These are phyloP conservation scores for Excoecaria agallocha DNA, from an alignment of 345 rosid species.

Conservation along the genomic window DNA sequence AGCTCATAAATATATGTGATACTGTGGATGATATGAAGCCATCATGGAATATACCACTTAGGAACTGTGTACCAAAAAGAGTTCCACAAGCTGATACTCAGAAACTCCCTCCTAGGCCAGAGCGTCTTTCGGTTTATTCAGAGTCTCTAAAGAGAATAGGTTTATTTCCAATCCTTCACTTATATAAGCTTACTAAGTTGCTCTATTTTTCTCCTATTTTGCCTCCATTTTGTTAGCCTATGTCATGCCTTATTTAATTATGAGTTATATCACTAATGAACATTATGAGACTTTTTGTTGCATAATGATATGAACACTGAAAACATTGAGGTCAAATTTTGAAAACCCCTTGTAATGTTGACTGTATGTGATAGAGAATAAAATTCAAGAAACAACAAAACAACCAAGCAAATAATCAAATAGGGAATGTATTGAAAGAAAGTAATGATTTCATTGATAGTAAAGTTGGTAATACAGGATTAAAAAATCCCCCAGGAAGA, in stretches of 20 bases:
- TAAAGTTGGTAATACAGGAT: no score
- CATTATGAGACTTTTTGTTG: neutral
- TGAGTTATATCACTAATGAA: no score
- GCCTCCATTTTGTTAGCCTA: no score
- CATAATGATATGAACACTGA: neutral
- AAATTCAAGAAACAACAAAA: no score
- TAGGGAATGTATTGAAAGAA: no score
- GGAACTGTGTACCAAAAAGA: slow-evolving; percentile 52
- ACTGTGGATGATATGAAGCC: slow-evolving; percentile 49
- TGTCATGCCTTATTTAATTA: no score
- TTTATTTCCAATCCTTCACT: slow-evolving; percentile 26
- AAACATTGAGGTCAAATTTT: no score
- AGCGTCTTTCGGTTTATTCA: slow-evolving; percentile 63
- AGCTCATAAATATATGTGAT: slow-evolving; percentile 62
- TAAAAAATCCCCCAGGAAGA: no score
- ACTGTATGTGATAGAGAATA: no score
- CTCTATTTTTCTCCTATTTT: neutral
- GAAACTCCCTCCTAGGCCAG: slow-evolving; percentile 61
- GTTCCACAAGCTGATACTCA: slow-evolving; percentile 27
- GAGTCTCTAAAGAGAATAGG: slow-evolving; percentile 57
- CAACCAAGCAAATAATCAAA: no score
- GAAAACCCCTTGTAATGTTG: no score
- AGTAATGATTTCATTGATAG: no score
- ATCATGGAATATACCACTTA: slow-evolving; percentile 75
- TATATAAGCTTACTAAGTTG: neutral